Base-by-base conservation (phyloP, 805 yeast species). In the Nakazawaea siamensis region DNA sequence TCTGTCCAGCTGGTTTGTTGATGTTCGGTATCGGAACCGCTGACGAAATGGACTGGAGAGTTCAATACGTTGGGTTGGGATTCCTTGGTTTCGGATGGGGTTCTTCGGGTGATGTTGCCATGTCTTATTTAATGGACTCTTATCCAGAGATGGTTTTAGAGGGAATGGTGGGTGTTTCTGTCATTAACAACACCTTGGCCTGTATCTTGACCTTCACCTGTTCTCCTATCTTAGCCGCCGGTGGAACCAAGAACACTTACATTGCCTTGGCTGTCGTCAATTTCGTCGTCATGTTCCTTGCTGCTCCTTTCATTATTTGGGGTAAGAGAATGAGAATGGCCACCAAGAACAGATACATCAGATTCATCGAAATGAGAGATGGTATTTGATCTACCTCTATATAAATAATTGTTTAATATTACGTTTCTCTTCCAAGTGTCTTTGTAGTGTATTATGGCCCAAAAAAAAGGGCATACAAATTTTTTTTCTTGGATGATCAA, bases 51-150 rank as follows among this genome's bases (percentile, higher is more conserved):
- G 55, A 62, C 28, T 71, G 77, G 73, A 66, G 62, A 33, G 62
- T 67, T 15, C 68, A 72, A 23, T 77, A 76, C 46, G 64, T 73
- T 18, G 82, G 81, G 1, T 55, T 78, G 26, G 84, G 76, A 1
- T 68, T 77, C 45, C 67, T 77, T 41, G 84, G 84, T 1, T 73
- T 76, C 41, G 78, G 82, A 1, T 77, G 76, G 60, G 84, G 83
- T 48, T 71, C 80, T 34, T 70, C 80, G 11, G 84, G 84, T 49
- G 86, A 80, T 50, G 72, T 76, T 34, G 76, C 81, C 24, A 69
- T 78, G 74, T 65, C 75, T 1, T 77, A 77, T 39, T 58, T 75
- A 41, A 76, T 77, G 81, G 80, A 75, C 43, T 62, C 76, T 5
- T 78, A 77, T 42, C 83, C 84, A 1, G 83, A 75, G 29, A 70